Conservation (phyloP, 169 alveolate species). For the Plasmodium reichenowi region DNA sequence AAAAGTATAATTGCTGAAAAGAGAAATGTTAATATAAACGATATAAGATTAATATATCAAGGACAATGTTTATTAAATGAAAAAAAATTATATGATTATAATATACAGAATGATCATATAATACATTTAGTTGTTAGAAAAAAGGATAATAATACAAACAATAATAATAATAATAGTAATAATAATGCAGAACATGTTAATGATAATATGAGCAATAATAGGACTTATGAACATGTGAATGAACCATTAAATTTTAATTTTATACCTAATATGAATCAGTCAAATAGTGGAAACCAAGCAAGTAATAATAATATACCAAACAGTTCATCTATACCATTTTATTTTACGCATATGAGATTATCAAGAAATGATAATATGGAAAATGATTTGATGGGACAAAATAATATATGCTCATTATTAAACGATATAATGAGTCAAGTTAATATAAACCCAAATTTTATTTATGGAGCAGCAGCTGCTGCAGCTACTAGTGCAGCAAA, state of each 20-base stretch:
- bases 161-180: conserved; percentile 15
- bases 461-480: conserved; percentile 48
- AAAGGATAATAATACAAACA: conserved; percentile 21
- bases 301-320: conserved; percentile 5
- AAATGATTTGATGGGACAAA: conserved; percentile 59
- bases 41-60: conserved; percentile 65
- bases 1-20: conserved; percentile 39
- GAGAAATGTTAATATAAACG: conserved; percentile 40
- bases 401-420: conserved; percentile 36
- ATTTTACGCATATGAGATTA: conserved; percentile 71
- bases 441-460: conserved; percentile 34
- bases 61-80: conserved; percentile 62
- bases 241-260: conserved; percentile 36
- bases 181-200: not conserved
- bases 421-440: conserved; percentile 74
- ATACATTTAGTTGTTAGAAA: conserved; percentile 71
- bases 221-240: not conserved
- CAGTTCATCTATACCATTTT: conserved; percentile 22
- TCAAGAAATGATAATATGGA: conserved; percentile 62
- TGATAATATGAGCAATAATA: conserved; percentile 13
- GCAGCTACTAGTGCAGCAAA: conserved; percentile 54
- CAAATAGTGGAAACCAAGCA: conserved; percentile 5
- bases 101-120: conserved; percentile 66
- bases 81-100: conserved; percentile 49
- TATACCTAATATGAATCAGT: conserved; percentile 3